These are phyloP conservation scores for Podila epicladia DNA, from an alignment of 192 early-diverging fungal genomes.

Conservation along the genomic window DNA sequence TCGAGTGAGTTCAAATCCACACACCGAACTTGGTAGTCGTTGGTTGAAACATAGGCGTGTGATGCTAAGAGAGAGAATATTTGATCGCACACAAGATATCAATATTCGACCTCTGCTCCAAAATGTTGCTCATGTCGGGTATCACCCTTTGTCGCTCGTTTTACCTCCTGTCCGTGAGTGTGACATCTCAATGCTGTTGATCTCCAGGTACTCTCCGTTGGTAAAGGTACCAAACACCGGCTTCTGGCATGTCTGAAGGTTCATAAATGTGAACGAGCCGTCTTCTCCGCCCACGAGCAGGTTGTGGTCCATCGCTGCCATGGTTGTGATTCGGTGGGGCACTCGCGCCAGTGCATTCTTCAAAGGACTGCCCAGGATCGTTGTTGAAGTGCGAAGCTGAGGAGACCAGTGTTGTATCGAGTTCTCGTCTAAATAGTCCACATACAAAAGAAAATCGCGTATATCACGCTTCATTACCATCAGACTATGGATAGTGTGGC, in stretches of 20 bases:
- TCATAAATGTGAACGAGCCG: slow-evolving; percentile 31
- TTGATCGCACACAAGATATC: not conserved
- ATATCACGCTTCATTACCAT: too few species aligned
- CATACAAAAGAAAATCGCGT: too few species aligned
- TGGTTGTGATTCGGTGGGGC: slow-evolving; percentile 22
- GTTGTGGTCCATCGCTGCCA: slow-evolving; percentile 34
- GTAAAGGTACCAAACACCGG: slow-evolving; percentile 28
- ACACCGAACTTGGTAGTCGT: slow-evolving; percentile 21
- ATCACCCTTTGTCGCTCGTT: not conserved
- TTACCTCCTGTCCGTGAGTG: slow-evolving; percentile 39
- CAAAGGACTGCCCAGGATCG: slow-evolving; percentile 39
- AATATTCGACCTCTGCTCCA: not conserved
- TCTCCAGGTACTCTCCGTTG: slow-evolving; percentile 8
- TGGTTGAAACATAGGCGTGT: slow-evolving; percentile 32
- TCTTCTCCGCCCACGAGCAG: slow-evolving; percentile 34
- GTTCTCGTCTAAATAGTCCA: slow-evolving; percentile 41
- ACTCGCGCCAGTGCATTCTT: not conserved
- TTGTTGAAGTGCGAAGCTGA: slow-evolving; percentile 33
- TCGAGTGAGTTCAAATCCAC: slow-evolving; percentile 20
- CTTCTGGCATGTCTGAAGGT: slow-evolving; percentile 17
- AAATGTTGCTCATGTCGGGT: not conserved
- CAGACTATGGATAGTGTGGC: not conserved
- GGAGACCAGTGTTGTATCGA: slow-evolving; percentile 58
- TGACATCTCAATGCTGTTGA: slow-evolving; percentile 43
- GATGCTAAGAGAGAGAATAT: slow-evolving; percentile 3